These are phyloP conservation scores for Corchorus olitorius DNA, from an alignment of 345 rosid species.

Conservation along the genomic window DNA sequence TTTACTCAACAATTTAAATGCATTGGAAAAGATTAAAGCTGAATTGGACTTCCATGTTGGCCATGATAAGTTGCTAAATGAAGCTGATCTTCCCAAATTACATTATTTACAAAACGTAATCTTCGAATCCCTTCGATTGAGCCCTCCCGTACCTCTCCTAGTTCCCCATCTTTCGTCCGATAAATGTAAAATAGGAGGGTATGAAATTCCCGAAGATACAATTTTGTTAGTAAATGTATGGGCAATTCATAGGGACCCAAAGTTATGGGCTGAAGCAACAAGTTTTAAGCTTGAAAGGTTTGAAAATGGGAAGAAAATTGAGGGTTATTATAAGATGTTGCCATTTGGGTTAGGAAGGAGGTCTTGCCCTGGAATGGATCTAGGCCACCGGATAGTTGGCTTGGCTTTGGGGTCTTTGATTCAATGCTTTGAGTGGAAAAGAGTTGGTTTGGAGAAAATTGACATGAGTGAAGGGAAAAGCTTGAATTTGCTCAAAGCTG, in stretches of 20 bases:
- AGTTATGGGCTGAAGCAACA: slow-evolving; percentile 28
- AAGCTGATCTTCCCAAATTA: slow-evolving; percentile 8
- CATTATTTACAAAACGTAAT: neutral
- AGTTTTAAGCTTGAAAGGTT: slow-evolving; percentile 33
- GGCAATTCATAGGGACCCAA: slow-evolving; percentile 31
- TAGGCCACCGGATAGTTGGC: slow-evolving; percentile 13
- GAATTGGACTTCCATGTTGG: slow-evolving; percentile 23
- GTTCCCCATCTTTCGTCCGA: neutral
- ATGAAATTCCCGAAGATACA: neutral
- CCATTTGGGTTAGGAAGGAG: slow-evolving; percentile 28
- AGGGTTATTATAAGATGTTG: slow-evolving; percentile 5
- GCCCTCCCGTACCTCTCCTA: neutral
- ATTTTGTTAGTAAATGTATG: slow-evolving; percentile 2
- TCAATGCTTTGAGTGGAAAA: slow-evolving; percentile 57
- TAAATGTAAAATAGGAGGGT: neutral
- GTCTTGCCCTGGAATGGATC: slow-evolving; percentile 17
- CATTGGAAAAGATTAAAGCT: neutral
- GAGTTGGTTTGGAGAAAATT: slow-evolving; percentile 26
- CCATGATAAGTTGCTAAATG: slow-evolving; percentile 10
- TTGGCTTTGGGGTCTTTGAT: slow-evolving; percentile 31
- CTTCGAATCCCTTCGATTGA: neutral
- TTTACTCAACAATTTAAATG: slow-evolving; percentile 21
- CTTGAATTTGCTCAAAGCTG: slow-evolving; percentile 39
- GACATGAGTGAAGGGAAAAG: slow-evolving; percentile 44
- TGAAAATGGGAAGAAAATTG: neutral